These are phyloP conservation scores for Pseudognaphalium luteoalbum DNA, from an alignment of 129 eudicot species.

Conservation along the genomic window DNA sequence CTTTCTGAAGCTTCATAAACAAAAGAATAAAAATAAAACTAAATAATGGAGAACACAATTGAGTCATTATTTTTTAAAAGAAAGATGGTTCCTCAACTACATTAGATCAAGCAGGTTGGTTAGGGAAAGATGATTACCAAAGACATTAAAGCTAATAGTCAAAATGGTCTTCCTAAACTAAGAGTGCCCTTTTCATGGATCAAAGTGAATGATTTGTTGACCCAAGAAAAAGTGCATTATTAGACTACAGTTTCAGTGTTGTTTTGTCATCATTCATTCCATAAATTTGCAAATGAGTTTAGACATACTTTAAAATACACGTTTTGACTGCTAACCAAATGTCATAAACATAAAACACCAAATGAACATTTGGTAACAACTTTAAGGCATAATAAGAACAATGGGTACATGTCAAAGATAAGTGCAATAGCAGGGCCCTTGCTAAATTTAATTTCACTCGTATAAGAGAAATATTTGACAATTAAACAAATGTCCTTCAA, in stretches of 20 bases:
- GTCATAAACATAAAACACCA: neutral
- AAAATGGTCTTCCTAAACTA: neutral
- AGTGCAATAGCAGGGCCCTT: too few relatives aligned
- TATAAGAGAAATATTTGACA: neutral
- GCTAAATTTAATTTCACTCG: neutral
- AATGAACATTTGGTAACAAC: neutral
- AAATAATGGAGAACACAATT: neutral
- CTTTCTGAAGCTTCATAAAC: slow-evolving; percentile 53
- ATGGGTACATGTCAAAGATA: too few relatives aligned
- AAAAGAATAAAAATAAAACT: neutral
- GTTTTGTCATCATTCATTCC: neutral
- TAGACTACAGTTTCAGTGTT: too few relatives aligned
- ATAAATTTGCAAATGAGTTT: neutral
- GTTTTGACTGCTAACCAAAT: slow-evolving; percentile 1
- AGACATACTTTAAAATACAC: slow-evolving; percentile 1
- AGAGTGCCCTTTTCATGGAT: neutral
- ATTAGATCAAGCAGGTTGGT: neutral
- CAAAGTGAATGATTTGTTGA: neutral
- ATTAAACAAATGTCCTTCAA: slow-evolving; percentile 7
- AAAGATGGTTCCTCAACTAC: neutral
- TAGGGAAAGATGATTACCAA: too few relatives aligned
- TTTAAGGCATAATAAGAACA: neutral
- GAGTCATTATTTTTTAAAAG: too few relatives aligned
- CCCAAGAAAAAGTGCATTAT: neutral
- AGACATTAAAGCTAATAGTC: neutral